Conservation (phyloP, 495 filamentous ascomycete genomes). For the Aspergillus homomorphus region DNA sequence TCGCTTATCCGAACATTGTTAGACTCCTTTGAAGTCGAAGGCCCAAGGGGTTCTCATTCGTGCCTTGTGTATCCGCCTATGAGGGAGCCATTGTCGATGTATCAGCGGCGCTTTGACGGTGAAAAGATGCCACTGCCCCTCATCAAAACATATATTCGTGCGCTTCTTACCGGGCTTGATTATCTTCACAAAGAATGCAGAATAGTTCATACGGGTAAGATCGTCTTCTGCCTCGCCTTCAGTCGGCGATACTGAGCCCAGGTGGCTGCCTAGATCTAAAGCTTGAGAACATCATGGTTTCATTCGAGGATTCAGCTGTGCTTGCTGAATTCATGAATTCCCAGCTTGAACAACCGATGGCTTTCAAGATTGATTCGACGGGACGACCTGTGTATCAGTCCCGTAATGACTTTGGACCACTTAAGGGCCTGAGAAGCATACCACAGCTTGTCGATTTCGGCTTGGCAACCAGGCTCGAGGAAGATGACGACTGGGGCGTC, state of each 20-base stretch:
- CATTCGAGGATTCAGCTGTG: slow-evolving; percentile 42
- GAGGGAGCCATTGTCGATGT: slow-evolving; percentile 34
- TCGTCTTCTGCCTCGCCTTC: neutral
- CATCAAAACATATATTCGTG: slow-evolving; percentile 34
- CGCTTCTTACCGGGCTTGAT: slow-evolving; percentile 40
- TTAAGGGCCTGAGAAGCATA: slow-evolving; percentile 18
- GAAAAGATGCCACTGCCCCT: slow-evolving; percentile 30
- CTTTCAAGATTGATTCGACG: slow-evolving; percentile 32
- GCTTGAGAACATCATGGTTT: slow-evolving; percentile 46
- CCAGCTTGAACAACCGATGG: slow-evolving; percentile 37
- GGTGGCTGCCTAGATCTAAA: slow-evolving; percentile 41
- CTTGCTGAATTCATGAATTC: slow-evolving; percentile 39
- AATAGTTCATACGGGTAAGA: slow-evolving; percentile 34
- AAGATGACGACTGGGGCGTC: slow-evolving; percentile 14
- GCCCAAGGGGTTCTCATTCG: slow-evolving; percentile 25
- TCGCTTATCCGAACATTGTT: slow-evolving; percentile 23
- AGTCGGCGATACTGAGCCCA: slow-evolving; percentile 9
- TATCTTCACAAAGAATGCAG: slow-evolving; percentile 42
- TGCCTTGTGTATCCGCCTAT: slow-evolving; percentile 41
- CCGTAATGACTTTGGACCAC: slow-evolving; percentile 32
- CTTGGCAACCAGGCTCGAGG: slow-evolving; percentile 56
- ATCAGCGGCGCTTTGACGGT: slow-evolving; percentile 29
- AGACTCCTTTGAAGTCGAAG: slow-evolving; percentile 27
- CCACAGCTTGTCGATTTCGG: slow-evolving; percentile 81
- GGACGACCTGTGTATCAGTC: slow-evolving; percentile 27